Evolutionary conservation across 345 rosid genomes (phyloP), one percentile per base, ranked within the genome.

Genomic region (Pelargonium nanum): DNA sequence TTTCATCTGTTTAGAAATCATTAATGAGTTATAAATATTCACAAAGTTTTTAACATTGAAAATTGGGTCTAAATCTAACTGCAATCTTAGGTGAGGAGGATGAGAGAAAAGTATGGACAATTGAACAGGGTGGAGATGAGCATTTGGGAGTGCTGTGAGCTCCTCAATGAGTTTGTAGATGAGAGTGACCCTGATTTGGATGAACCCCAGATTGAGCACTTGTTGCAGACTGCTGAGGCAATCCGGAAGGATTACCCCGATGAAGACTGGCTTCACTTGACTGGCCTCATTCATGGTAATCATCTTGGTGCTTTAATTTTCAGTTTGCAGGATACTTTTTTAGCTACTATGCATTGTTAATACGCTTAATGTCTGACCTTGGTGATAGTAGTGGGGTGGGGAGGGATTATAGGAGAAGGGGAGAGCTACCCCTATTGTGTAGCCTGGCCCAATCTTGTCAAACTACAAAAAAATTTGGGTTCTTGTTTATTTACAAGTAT

Each of bases 151-250:
- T 81, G 88, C 55, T 85, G 86, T 65, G 86, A 83, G 62, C 66
- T 81, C 25, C 71, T 83, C 22, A 83, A 85, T 55, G 76, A 76
- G 52, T 82, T 77, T 6, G 78, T 85, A 1, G 91, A 85, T 65
- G 91, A 85, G 0, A 85, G 85, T 19, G 91, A 82, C 65, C 91
- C 91, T 20, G 91, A 83, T 57, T 68, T 83, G 53, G 91, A 85
- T 58, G 91, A 85, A 57, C 91, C 88, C 53, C 91, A 85, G 30
- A 85, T 83, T 44, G 80, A 81, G 65, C 91, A 85, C 54, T 73
- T 85, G 61, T 62, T 85, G 24, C 91, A 85, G 69, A 78, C 83
- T 1, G 86, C 91, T 55, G 92, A 85, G 71, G 89, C 88, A 24
- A 74, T 83, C 59, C 70, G 86, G 19, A 79, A 71, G 57, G 88